A percentile compares a stretch with the other conserved stretches of the same genome.
Conservation (phyloP, 495 filamentous ascomycete genomes). For the Xylaria longipes region DNA sequence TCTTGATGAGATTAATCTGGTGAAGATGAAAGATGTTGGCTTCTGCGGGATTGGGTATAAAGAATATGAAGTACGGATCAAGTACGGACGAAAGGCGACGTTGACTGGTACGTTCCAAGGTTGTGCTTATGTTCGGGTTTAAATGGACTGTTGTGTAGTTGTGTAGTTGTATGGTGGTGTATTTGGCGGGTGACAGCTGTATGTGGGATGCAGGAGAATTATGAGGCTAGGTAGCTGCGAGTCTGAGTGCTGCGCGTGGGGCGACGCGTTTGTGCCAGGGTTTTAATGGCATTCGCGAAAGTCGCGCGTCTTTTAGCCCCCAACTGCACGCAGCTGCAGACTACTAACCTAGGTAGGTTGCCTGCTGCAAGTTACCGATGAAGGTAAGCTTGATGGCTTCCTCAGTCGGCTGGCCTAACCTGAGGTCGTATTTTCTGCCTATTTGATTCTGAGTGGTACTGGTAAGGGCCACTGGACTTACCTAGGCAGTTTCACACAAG, state of each 20-base stretch:
- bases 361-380: not conserved
- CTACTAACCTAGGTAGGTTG: too few species aligned
- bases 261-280: constrained; percentile 30
- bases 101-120: not conserved
- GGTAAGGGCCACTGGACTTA: too few species aligned
- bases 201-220: constrained; percentile 19
- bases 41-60: not conserved
- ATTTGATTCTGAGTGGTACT: too few species aligned
- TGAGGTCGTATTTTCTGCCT: too few species aligned
- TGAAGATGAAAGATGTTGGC: not conserved
- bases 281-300: constrained; percentile 35
- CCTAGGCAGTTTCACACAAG: too few species aligned
- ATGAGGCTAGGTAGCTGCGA: constrained; percentile 13
- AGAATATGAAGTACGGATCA: not conserved
- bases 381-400: too few species aligned
- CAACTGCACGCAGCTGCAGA: constrained; percentile 16
- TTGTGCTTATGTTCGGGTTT: constrained; percentile 1
- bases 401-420: too few species aligned
- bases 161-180: not conserved
- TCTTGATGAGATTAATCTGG: not conserved
- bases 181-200: not conserved
- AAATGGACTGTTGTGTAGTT: not conserved
- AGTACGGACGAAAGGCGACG: not conserved
- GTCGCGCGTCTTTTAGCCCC: constrained; percentile 6
- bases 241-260: constrained; percentile 31